Percentiles rank a stretch among this genome's conserved stretches.
Evolutionary conservation across 2,329 filamentous ascomycete genomes (phyloP).

Genomic region (Chalaropsis ovoidea): DNA sequence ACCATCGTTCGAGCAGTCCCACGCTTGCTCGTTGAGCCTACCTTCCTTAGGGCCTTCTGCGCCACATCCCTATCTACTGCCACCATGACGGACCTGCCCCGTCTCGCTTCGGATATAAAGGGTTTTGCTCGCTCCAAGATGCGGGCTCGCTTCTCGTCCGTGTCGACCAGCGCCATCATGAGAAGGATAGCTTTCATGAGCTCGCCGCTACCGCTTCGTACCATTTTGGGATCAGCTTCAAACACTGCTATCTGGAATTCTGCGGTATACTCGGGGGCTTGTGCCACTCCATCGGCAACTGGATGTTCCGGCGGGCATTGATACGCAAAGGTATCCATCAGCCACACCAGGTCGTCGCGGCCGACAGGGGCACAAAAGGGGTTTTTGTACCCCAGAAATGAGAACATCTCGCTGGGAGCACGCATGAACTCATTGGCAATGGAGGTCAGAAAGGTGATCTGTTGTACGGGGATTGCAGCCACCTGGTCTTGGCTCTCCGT

Average conservation of each 20-base stretch:
- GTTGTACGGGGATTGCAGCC: background rate
- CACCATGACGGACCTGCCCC: slow-evolving; percentile 49
- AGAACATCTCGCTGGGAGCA: slow-evolving; percentile 33
- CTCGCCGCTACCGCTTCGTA: slow-evolving; percentile 45
- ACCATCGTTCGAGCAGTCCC: slow-evolving; percentile 60
- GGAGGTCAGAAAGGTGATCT: background rate
- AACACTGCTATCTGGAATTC: slow-evolving; percentile 81
- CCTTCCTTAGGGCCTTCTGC: slow-evolving; percentile 33
- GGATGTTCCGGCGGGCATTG: slow-evolving; percentile 55
- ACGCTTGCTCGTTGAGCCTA: slow-evolving; percentile 61
- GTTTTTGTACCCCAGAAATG: slow-evolving; percentile 44
- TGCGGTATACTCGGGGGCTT: slow-evolving; percentile 55
- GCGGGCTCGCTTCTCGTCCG: slow-evolving; percentile 47
- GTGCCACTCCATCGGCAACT: slow-evolving; percentile 28
- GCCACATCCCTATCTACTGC: slow-evolving; percentile 8
- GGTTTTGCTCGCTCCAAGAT: slow-evolving; percentile 62
- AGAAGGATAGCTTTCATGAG: slow-evolving; percentile 61
- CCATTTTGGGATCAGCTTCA: slow-evolving; percentile 55
- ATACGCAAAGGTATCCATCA: slow-evolving; percentile 58
- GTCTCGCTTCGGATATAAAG: slow-evolving; percentile 66
- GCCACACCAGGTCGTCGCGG: slow-evolving; percentile 65
- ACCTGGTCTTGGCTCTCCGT: background rate
- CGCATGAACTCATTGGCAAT: background rate
- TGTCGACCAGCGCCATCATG: slow-evolving; percentile 54
- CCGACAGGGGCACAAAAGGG: slow-evolving; percentile 52